Evolutionary conservation across 1,284 basidiomycete species (phyloP).

Genomic region (Leucoagaricus sp.): DNA sequence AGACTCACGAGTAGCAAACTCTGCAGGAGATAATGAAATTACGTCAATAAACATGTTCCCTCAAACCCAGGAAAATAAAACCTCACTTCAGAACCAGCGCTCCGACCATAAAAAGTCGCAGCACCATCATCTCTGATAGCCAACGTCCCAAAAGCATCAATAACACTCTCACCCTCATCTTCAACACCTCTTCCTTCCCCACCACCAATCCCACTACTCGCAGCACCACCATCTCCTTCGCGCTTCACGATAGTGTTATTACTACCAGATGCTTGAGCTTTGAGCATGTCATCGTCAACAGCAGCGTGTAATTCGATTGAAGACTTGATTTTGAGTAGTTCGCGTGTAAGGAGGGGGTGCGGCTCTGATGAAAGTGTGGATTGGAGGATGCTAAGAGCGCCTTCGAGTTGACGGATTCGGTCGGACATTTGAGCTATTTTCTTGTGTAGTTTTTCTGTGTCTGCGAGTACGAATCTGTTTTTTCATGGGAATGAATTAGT

Average conservation of each 20-base stretch:
- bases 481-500: slow-evolving; percentile 6
- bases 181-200: slow-evolving; percentile 39
- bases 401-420: slow-evolving; percentile 75
- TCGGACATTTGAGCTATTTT: slow-evolving; percentile 75
- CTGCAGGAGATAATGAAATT: slow-evolving; percentile 31
- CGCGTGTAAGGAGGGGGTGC: slow-evolving; percentile 64
- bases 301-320: slow-evolving; percentile 63
- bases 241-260: slow-evolving; percentile 16
- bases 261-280: not conserved
- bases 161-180: slow-evolving; percentile 35
- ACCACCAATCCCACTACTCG: too few relatives aligned
- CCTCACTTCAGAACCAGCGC: slow-evolving; percentile 62
- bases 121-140: slow-evolving; percentile 65
- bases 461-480: slow-evolving; percentile 71
- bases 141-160: slow-evolving; percentile 64
- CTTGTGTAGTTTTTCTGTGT: slow-evolving; percentile 72
- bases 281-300: slow-evolving; percentile 34
- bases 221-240: too few relatives aligned
- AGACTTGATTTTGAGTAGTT: slow-evolving; percentile 70
- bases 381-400: slow-evolving; percentile 65
- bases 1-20: slow-evolving; percentile 53
- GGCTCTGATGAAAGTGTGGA: slow-evolving; percentile 46
- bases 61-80: slow-evolving; percentile 11
- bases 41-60: slow-evolving; percentile 15
- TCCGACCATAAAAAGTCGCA: slow-evolving; percentile 64